Conservation (phyloP, 2,329 filamentous ascomycete species). For the Penicillium rolfsii region DNA sequence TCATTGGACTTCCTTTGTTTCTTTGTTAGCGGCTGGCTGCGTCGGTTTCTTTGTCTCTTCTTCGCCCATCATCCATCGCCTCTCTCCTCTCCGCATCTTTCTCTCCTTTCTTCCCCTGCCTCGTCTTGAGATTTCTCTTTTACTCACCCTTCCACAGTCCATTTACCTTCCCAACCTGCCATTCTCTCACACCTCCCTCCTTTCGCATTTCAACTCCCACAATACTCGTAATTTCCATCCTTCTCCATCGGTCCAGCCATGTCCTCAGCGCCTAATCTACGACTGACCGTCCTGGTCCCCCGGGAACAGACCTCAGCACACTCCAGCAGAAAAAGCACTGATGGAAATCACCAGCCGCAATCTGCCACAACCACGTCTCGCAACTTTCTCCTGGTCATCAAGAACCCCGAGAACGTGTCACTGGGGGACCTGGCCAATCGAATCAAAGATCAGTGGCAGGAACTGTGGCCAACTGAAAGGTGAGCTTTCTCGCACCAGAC, state of each 20-base stretch:
- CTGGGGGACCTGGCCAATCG: conserved; percentile 36
- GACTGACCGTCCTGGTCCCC: conserved; percentile 43
- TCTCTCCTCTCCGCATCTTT: not conserved
- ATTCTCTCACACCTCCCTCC: not conserved
- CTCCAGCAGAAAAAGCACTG: conserved; percentile 14
- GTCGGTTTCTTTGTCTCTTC: not conserved
- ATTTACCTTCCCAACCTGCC: not conserved
- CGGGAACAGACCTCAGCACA: conserved; percentile 22
- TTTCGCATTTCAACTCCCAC: not conserved
- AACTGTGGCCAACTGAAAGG: conserved; percentile 37
- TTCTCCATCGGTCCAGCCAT: not conserved
- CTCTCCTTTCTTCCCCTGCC: not conserved
- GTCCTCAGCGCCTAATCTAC: conserved; percentile 37
- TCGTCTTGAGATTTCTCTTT: not conserved
- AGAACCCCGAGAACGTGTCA: conserved; percentile 36
- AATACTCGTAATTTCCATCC: not conserved
- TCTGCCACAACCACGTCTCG: conserved; percentile 22
- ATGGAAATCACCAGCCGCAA: conserved; percentile 16
- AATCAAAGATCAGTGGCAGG: conserved; percentile 41
- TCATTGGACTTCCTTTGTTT: not conserved
- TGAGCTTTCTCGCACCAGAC: conserved; percentile 27
- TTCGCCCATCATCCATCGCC: not conserved
- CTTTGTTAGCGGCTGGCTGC: not conserved
- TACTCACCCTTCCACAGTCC: not conserved
- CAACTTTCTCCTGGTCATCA: conserved; percentile 38